Evolutionary conservation across 225 moss, liverwort and hornwort species (phyloP).

Genomic region (Polytrichum formosum): DNA sequence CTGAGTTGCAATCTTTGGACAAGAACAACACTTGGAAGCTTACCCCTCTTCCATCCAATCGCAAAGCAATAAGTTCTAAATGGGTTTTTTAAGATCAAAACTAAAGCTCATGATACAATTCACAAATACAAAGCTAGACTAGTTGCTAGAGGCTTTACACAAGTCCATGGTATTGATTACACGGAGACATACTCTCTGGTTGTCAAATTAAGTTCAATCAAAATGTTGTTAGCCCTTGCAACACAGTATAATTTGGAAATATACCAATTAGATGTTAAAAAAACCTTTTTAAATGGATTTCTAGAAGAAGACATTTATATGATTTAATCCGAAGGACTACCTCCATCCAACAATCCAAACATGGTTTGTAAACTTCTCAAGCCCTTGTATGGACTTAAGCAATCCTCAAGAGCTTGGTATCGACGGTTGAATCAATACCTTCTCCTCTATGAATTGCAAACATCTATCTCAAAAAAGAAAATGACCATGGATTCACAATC

Average conservation of each 20-base stretch:
- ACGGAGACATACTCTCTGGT: background rate
- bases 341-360: background rate
- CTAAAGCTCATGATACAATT: background rate
- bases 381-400: background rate
- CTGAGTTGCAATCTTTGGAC: no score
- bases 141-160: background rate
- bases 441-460: background rate
- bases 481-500: background rate
- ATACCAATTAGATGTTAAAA: background rate
- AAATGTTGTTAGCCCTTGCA: background rate
- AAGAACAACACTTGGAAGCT: no score
- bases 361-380: slow-evolving; percentile 1
- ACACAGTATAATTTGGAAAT: background rate
- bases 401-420: slow-evolving; percentile 2
- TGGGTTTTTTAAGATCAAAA: no score
- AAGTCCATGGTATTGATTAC: background rate
- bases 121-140: background rate
- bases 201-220: no score
- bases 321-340: background rate
- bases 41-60: no score
- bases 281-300: background rate
- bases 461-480: background rate
- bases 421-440: background rate
- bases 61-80: no score
- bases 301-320: background rate